A percentile compares a stretch with the other conserved stretches of the same genome.
phyloP scores from a whole-genome alignment of 73 alveolate species.

The Symbiodinium pilosum region DNA sequence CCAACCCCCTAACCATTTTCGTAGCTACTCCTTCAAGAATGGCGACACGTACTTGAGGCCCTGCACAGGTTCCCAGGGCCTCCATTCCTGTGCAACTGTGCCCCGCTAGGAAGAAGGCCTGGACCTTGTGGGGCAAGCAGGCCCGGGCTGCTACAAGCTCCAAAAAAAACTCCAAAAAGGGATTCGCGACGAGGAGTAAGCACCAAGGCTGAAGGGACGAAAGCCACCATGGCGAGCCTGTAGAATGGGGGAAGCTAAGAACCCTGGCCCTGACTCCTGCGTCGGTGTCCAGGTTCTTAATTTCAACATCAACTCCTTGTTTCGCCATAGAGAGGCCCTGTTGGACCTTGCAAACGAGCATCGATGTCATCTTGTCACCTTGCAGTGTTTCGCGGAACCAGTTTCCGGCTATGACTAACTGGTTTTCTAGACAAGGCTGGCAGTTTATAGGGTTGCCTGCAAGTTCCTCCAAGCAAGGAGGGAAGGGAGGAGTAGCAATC shows the following conservation, averaged over 20 bases:
- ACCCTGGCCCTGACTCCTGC: background rate
- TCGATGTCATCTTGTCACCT: background rate
- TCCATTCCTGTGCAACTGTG: no score
- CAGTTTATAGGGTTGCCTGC: slow-evolving; percentile 7
- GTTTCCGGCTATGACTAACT: background rate
- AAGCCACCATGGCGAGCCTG: no score
- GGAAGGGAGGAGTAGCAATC: slow-evolving; percentile 34
- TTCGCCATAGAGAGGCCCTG: background rate
- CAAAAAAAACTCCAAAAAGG: no score
- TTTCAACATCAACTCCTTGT: background rate
- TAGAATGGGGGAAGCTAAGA: background rate
- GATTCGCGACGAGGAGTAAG: no score
- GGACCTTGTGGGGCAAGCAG: no score
- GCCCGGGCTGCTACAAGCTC: background rate
- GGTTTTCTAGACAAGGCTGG: background rate
- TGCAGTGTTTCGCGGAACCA: background rate
- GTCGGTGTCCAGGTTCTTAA: background rate
- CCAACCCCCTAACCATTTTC: no score
- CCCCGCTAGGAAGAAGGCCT: no score
- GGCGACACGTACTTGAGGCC: no score
- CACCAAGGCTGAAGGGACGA: no score
- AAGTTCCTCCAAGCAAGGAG: background rate
- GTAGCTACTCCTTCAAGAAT: no score
- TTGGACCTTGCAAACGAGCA: background rate
- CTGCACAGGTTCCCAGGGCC: no score